These are phyloP conservation scores for Amborella trichopoda DNA, from an alignment of 164 flowering plant genomes.

Conservation along the genomic window DNA sequence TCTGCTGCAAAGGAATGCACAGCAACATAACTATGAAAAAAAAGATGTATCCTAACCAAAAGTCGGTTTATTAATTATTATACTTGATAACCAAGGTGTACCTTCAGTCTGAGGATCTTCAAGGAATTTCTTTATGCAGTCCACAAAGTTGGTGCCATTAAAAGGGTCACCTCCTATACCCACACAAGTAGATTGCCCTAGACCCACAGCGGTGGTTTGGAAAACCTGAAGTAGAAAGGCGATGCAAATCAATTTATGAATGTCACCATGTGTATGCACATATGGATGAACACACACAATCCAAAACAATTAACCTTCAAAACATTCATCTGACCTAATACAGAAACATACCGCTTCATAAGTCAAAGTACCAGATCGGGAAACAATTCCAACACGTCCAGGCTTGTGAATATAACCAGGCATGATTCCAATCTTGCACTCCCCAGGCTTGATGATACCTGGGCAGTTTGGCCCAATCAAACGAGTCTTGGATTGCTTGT, in stretches of 20 bases:
- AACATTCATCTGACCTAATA: neutral
- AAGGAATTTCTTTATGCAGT: conserved; percentile 77
- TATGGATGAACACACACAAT: neutral
- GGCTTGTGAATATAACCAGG: conserved; percentile 99
- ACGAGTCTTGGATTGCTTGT: conserved; percentile 75
- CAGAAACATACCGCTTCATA: conserved; percentile 87
- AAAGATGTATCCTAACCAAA: too few species aligned
- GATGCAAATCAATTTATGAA: neutral
- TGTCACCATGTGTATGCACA: neutral
- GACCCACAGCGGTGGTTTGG: conserved; percentile 98
- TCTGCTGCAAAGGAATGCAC: too few species aligned
- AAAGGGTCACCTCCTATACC: conserved; percentile 99
- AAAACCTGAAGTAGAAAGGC: conserved; percentile 44
- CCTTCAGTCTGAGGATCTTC: conserved; percentile 99
- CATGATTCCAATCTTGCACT: conserved; percentile 98
- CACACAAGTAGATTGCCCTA: conserved; percentile 97
- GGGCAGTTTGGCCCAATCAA: conserved; percentile 98
- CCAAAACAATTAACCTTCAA: neutral
- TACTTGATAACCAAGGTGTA: too few species aligned
- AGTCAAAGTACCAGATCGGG: conserved; percentile 96
- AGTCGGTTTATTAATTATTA: too few species aligned
- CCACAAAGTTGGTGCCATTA: conserved; percentile 96
- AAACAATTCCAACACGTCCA: conserved; percentile 93
- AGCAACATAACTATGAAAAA: too few species aligned
- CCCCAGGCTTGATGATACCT: conserved; percentile 98